Base-by-base conservation (phyloP, 768 basidiomycete genomes). In the Mycena epipterygia region DNA sequence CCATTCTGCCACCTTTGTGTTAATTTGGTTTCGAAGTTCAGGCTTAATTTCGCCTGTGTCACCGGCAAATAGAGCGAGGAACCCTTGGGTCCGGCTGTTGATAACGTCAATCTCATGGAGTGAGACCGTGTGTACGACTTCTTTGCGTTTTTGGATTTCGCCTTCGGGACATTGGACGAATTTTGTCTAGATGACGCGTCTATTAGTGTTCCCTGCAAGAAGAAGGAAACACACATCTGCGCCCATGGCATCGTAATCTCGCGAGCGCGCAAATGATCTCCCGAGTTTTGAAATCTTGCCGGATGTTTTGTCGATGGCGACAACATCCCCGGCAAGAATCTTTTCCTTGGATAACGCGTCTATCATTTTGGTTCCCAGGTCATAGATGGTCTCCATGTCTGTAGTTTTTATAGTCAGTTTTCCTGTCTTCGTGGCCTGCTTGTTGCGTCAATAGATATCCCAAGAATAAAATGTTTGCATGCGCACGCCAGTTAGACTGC, bases 361-460 rank as follows among this genome's bases (percentile, higher is more conserved):
- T 56, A 99, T 99, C 98, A 99, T 99, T 88, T 99, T 99, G 57
- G 92, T 95, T 14, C 98, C 98, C 33, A 99, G 88, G 82, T 99
- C 98, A 79, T 99, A 99, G 35, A 99, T 93, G 6, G 98, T 99
- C 84, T 99, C 98, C 98, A 99, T 99, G 80, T 99, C 97, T 3
- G 96, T 98, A 17, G 96, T 97, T 82, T 99, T 99, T 76, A 99
- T 93, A 0, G 98, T 99, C 69, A 99, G 81, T 79, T 98, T 97
- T 3, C 97, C 98, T 2, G 98, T 98, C 84, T 98, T 99, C 5
- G 96, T 98, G 0, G 97, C 95, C 97, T 98, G 75, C 41, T 46
- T n/a, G 19, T 33, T 46, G 37, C 9, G 39, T 66, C 32, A 53
- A 60, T 48, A 30, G 2, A n/a, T 19, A 27, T 5, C 29, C 21